A percentile compares a stretch with the other conserved stretches of the same genome.
Conservation (phyloP, 75 land plant species). For the Pinus albicaulis region DNA sequence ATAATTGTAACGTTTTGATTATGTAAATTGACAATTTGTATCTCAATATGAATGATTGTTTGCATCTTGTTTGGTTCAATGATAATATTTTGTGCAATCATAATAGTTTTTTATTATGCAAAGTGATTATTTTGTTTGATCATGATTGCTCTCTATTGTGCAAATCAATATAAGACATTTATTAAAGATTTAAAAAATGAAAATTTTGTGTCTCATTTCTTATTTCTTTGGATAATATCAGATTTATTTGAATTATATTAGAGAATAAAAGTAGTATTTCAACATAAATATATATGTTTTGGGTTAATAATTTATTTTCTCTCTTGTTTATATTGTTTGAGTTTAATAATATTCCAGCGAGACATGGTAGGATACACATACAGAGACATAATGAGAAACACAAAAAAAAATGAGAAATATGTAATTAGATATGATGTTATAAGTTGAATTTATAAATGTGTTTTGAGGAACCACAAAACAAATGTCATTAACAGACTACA, state of each 20-base stretch:
- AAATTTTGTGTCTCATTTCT: neutral
- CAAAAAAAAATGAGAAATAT: conserved; percentile 84
- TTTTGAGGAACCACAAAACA: conserved; percentile 72
- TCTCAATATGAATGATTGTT: neutral
- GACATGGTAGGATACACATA: conserved; percentile 87
- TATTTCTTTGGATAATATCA: conserved; percentile 20
- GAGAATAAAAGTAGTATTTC: conserved; percentile 5
- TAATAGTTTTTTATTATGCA: conserved; percentile 51
- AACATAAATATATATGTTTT: neutral
- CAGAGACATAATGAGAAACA: conserved; percentile 92
- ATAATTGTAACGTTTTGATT: conserved; percentile 20
- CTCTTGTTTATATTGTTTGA: conserved; percentile 60
- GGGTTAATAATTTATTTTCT: neutral
- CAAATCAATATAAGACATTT: conserved; percentile 33
- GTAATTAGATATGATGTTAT: conserved; percentile 93
- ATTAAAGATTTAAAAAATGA: neutral
- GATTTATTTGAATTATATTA: too few species aligned
- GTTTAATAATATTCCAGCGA: conserved; percentile 75
- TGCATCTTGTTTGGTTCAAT: conserved; percentile 63
- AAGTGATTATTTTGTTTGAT: too few species aligned
- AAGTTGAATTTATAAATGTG: conserved; percentile 94
- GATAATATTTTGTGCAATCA: conserved; percentile 47
- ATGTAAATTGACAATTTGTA: neutral
- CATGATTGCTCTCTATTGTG: conserved; percentile 44
- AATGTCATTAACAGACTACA: conserved; percentile 89